Evolutionary conservation across 2,329 filamentous ascomycete species (phyloP).

Genomic region (Myriosclerotinia curreyana): DNA sequence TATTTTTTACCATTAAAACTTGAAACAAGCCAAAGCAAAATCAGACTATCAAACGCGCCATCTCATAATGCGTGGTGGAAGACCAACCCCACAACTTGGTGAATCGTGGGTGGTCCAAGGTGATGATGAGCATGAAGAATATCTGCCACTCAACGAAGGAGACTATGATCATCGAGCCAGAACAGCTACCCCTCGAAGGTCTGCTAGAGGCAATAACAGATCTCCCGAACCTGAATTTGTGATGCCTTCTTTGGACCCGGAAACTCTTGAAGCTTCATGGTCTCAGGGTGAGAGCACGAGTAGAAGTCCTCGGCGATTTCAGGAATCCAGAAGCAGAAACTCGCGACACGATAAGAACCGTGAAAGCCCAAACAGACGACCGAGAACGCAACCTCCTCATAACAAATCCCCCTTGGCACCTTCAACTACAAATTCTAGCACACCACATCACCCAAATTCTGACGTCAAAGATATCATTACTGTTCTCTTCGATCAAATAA

Average conservation of each 20-base stretch:
- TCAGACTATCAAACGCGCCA: neutral
- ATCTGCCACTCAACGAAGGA: slow-evolving; percentile 29
- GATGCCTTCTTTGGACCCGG: slow-evolving; percentile 38
- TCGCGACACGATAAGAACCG: slow-evolving; percentile 24
- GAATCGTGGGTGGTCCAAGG: slow-evolving; percentile 40
- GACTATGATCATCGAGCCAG: slow-evolving; percentile 22
- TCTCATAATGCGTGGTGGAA: slow-evolving; percentile 29
- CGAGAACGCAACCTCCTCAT: slow-evolving; percentile 19
- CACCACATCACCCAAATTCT: neutral
- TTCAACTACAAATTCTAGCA: neutral
- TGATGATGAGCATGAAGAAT: slow-evolving; percentile 29
- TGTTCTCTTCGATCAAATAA: slow-evolving; percentile 26
- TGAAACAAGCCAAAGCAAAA: neutral
- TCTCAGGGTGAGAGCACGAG: slow-evolving; percentile 21
- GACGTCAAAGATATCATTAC: slow-evolving; percentile 23
- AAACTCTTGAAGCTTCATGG: slow-evolving; percentile 37
- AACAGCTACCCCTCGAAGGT: slow-evolving; percentile 28
- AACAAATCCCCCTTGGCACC: slow-evolving; percentile 6
- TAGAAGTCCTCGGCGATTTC: slow-evolving; percentile 26
- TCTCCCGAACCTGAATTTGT: slow-evolving; percentile 39
- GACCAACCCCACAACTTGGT: slow-evolving; percentile 30
- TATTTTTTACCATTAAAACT: neutral
- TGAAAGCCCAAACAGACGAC: slow-evolving; percentile 32
- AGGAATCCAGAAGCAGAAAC: slow-evolving; percentile 28
- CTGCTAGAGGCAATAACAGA: slow-evolving; percentile 28